phyloP scores from a whole-genome alignment of 2,329 filamentous ascomycete species.

The Scolecobasidium constrictum region DNA sequence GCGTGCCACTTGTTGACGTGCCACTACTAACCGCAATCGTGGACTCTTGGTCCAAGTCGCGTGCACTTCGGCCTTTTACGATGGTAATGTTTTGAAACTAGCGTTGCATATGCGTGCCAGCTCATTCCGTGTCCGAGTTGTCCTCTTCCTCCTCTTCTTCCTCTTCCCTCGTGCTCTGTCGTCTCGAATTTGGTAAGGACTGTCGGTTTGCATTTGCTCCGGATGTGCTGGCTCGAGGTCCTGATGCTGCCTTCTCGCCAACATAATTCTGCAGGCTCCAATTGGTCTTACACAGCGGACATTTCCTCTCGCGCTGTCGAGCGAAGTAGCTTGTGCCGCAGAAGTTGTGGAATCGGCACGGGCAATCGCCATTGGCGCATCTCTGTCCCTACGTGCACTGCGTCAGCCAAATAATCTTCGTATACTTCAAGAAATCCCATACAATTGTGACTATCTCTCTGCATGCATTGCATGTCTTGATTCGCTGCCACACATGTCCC shows the following conservation, averaged over 20 bases:
- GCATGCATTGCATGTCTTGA: conserved; percentile 83
- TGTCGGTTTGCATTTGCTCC: too few relatives aligned
- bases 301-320: conserved; percentile 49
- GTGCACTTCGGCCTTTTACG: too few relatives aligned
- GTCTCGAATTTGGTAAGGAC: too few relatives aligned
- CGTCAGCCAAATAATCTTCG: not conserved
- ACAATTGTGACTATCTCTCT: conserved; percentile 75
- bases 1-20: too few relatives aligned
- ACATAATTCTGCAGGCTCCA: conserved; percentile 43
- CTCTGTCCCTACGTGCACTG: conserved; percentile 49
- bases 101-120: too few relatives aligned
- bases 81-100: too few relatives aligned
- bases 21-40: too few relatives aligned
- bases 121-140: too few relatives aligned
- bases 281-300: conserved; percentile 45
- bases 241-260: conserved; percentile 36
- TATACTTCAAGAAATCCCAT: conserved; percentile 14
- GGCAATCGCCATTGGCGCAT: conserved; percentile 58
- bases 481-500: conserved; percentile 47
- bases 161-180: too few relatives aligned
- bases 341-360: conserved; percentile 61
- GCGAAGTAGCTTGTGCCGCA: conserved; percentile 68
- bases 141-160: too few relatives aligned
- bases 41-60: too few relatives aligned
- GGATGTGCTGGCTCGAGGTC: not conserved